Evolutionary conservation across 2,329 filamentous ascomycete species (phyloP).

Genomic region (Pseudocercospora musae): DNA sequence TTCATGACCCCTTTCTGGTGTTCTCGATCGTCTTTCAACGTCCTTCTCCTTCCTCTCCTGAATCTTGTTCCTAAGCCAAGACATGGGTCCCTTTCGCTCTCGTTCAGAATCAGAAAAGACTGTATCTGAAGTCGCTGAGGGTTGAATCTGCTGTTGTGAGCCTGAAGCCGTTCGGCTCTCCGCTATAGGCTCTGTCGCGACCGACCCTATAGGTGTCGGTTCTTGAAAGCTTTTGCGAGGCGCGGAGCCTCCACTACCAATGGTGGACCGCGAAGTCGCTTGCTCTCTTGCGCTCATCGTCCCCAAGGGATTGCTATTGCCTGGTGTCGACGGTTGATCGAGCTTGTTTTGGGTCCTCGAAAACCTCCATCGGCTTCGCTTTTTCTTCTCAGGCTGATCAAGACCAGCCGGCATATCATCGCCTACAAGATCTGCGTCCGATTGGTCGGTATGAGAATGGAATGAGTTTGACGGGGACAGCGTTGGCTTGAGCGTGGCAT

Average conservation of each 20-base stretch:
- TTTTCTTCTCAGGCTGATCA: conserved; percentile 54
- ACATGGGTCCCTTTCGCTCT: conserved; percentile 60
- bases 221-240: conserved; percentile 34
- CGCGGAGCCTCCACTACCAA: conserved; percentile 29
- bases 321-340: conserved; percentile 26
- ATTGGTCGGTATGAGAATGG: conserved; percentile 75
- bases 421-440: conserved; percentile 72
- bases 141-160: conserved; percentile 15
- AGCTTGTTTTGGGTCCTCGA: conserved; percentile 42
- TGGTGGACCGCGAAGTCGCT: conserved; percentile 33
- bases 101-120: conserved; percentile 38
- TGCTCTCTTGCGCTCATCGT: conserved; percentile 31
- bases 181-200: conserved; percentile 20
- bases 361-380: conserved; percentile 71
- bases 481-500: conserved; percentile 58
- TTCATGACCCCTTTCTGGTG: conserved; percentile 33
- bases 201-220: conserved; percentile 19
- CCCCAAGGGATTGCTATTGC: conserved; percentile 27
- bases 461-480: conserved; percentile 74
- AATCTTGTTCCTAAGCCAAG: conserved; percentile 64
- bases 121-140: conserved; percentile 26
- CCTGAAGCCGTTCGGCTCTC: conserved; percentile 15
- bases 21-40: conserved; percentile 45
- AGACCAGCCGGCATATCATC: conserved; percentile 44
- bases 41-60: conserved; percentile 56